A percentile compares a stretch with the other conserved stretches of the same genome.
These are phyloP conservation scores for Iberis pinnata DNA, from an alignment of 345 rosid genomes.

Conservation along the genomic window DNA sequence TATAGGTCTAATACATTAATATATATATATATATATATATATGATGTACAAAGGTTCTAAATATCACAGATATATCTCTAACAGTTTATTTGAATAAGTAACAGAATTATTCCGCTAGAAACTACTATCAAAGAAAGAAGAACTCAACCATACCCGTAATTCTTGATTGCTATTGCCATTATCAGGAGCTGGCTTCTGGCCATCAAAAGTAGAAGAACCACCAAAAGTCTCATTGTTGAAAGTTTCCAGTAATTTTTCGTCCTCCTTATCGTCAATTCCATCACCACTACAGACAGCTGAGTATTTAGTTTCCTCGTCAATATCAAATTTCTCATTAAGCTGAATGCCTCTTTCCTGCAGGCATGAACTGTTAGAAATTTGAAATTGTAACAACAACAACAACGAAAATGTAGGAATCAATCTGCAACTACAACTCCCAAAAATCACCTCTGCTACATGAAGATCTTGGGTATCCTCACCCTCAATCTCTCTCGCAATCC, in stretches of 20 bases:
- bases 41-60: no score
- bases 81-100: no score
- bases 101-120: slow-evolving; percentile 1
- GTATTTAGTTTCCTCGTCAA: slow-evolving; percentile 80
- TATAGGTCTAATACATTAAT: no score
- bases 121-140: slow-evolving; percentile 18
- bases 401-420: background rate
- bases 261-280: slow-evolving; percentile 57
- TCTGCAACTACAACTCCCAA: slow-evolving; percentile 14
- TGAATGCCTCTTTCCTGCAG: slow-evolving; percentile 79
- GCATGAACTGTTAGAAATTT: slow-evolving; percentile 10
- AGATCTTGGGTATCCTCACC: slow-evolving; percentile 75
- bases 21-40: no score
- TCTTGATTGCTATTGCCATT: slow-evolving; percentile 38
- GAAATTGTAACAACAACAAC: slow-evolving; percentile 1
- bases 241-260: slow-evolving; percentile 53
- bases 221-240: slow-evolving; percentile 56
- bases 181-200: slow-evolving; percentile 32
- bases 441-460: slow-evolving; percentile 84
- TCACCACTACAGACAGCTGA: slow-evolving; percentile 64
- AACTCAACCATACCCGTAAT: slow-evolving; percentile 28
- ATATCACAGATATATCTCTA: no score
- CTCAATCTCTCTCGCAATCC: slow-evolving; percentile 92
- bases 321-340: slow-evolving; percentile 46
- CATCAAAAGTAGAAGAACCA: slow-evolving; percentile 37